Evolutionary conservation across 768 basidiomycete species (phyloP).

Genomic region (Crepidotus variabilis): DNA sequence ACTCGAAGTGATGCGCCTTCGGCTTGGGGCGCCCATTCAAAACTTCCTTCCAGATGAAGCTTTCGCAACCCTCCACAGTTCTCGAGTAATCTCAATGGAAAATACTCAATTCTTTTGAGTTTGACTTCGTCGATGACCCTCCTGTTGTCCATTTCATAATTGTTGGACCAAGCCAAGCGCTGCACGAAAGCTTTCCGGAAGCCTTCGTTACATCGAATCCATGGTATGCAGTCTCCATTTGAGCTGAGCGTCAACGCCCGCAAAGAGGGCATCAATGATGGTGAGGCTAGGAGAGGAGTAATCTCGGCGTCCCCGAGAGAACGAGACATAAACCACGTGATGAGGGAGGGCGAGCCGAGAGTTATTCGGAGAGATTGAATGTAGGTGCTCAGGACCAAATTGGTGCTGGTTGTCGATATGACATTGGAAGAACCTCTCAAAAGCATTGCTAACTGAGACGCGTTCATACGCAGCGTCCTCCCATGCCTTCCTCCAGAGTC

Average conservation of each 20-base stretch:
- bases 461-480: background rate
- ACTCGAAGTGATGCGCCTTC: background rate
- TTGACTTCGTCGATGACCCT: background rate
- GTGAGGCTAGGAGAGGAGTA: background rate
- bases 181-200: background rate
- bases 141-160: background rate
- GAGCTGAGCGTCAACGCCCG: background rate
- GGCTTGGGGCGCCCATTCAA: background rate
- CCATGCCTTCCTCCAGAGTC: background rate
- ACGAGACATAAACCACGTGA: background rate
- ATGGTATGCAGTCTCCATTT: background rate
- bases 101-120: background rate
- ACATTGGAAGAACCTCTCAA: background rate
- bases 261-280: background rate
- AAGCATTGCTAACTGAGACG: background rate
- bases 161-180: background rate
- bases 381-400: background rate
- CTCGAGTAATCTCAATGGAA: background rate
- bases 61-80: background rate
- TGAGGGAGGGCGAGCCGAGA: background rate
- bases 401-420: background rate
- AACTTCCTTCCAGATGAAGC: background rate
- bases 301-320: background rate
- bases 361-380: background rate
- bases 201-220: background rate